Evolutionary conservation across 345 rosid genomes (phyloP), one percentile per base, ranked within the genome.

Genomic region (Pistacia atlantica): DNA sequence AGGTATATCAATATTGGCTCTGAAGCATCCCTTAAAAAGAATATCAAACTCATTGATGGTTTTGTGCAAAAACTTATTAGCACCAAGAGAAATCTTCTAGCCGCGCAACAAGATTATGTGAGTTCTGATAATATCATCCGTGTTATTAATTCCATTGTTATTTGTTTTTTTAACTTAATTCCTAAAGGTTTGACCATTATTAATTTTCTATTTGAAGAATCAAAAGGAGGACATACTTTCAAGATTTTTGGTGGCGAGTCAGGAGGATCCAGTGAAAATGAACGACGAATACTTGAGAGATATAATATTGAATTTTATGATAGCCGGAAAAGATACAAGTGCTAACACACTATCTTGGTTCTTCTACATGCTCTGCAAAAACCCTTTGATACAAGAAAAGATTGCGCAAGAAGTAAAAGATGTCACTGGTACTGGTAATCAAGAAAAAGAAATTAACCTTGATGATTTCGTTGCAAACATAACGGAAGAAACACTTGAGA

Each of bases 281-380:
- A 87, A 82, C 6, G 97, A 92, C 38, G 72, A 83, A 69, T 92
- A 86, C 70, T 63, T 94, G 76, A 85, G 91, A 14, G 98, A 92
- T 75, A 87, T 90, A 55, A 91, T 91, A 55, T 75, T 94, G 71
- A 92, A 75, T 64, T 89, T 90, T 56, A 85, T 89, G 89, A 78
- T 92, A 9, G 92, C 98, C 7, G 97, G 97, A 8, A 94, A 92
- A 80, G 98, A 94, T 67, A 68, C 92, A 7, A 86, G 77, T 4
- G 93, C 93, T 17, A 80, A 67, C 52, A 67, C 96, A 11, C 85
- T 94, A 45, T 87, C 89, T 2, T 92, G 97, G 97, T 87, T 92
- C 88, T 73, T 90, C 74, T 91, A 89, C 49, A 85, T 90, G 89
- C 93, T 92, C 70, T 90, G 96, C 80, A 90, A 86, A 75, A 78